Percentiles rank a stretch among this genome's conserved stretches.
These are phyloP conservation scores for Colletotrichum spaethianum DNA, from an alignment of 2,329 filamentous ascomycete genomes.

Conservation along the genomic window DNA sequence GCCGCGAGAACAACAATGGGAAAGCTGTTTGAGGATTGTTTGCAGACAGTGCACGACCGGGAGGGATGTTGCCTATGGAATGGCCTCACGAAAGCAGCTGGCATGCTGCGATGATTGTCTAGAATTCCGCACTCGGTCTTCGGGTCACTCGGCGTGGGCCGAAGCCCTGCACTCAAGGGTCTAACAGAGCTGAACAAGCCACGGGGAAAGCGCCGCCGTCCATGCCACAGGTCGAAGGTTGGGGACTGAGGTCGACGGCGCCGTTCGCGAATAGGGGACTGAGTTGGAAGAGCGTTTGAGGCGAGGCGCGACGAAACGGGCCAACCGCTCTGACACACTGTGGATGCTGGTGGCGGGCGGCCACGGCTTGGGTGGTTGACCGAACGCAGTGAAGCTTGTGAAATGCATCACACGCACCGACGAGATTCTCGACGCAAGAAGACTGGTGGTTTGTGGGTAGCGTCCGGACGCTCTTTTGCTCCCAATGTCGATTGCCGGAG, in stretches of 20 bases:
- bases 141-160: not conserved
- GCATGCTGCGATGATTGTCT: conserved; percentile 20
- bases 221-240: conserved; percentile 7
- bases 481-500: conserved; percentile 16
- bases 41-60: not conserved
- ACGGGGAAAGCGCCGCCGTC: conserved; percentile 5
- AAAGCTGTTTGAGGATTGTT: not conserved
- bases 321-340: conserved; percentile 28
- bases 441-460: not conserved
- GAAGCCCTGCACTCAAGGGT: not conserved
- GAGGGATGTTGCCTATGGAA: not conserved
- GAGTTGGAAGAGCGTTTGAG: conserved; percentile 18
- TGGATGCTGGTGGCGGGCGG: not conserved
- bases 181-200: conserved; percentile 9
- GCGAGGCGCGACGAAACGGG: conserved; percentile 25
- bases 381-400: not conserved
- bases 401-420: not conserved
- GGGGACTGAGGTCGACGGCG: conserved; percentile 10
- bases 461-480: not conserved
- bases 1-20: not conserved
- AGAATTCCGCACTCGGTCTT: not conserved
- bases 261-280: conserved; percentile 30
- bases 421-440: not conserved
- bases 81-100: conserved; percentile 12
- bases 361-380: conserved; percentile 2